Percentiles rank a stretch among this genome's conserved stretches.
These are phyloP conservation scores for Trichophyton simii DNA, from an alignment of 2,329 filamentous ascomycete species.

Conservation along the genomic window DNA sequence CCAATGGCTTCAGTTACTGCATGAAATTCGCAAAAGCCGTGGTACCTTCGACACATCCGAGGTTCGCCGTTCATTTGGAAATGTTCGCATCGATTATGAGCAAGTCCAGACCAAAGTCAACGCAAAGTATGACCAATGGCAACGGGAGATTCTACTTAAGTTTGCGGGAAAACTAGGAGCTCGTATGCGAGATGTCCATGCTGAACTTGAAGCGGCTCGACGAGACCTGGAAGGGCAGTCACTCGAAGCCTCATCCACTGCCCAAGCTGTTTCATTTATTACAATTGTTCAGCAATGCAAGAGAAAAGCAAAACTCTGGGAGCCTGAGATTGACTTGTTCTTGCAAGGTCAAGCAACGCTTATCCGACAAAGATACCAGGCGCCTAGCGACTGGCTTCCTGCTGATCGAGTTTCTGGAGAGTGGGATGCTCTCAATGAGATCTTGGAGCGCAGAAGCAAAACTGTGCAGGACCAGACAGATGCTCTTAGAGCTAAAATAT, in stretches of 20 bases:
- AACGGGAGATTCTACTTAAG: slow-evolving; percentile 88
- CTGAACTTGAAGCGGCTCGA: slow-evolving; percentile 80
- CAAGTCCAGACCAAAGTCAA: slow-evolving; percentile 98
- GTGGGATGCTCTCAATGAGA: slow-evolving; percentile 87
- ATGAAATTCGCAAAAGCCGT: slow-evolving; percentile 89
- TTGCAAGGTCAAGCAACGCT: slow-evolving; percentile 89
- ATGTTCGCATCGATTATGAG: slow-evolving; percentile 92
- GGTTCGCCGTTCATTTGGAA: slow-evolving; percentile 81
- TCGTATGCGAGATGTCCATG: slow-evolving; percentile 83
- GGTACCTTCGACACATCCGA: slow-evolving; percentile 96
- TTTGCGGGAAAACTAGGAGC: slow-evolving; percentile 81
- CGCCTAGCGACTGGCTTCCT: slow-evolving; percentile 84
- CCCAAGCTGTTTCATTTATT: slow-evolving; percentile 95
- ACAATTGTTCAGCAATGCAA: slow-evolving; percentile 95
- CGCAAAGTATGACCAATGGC: slow-evolving; percentile 98
- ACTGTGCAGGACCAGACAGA: slow-evolving; percentile 95
- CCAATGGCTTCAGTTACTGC: slow-evolving; percentile 87
- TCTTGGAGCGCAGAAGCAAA: slow-evolving; percentile 82
- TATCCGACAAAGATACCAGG: slow-evolving; percentile 82
- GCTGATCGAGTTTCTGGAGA: slow-evolving; percentile 94
- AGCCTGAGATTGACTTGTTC: slow-evolving; percentile 90
- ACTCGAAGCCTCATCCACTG: slow-evolving; percentile 86
- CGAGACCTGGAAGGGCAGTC: slow-evolving; percentile 85
- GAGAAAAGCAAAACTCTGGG: slow-evolving; percentile 85
- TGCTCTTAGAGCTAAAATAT: slow-evolving; percentile 85